Percentiles rank a stretch among this genome's conserved stretches.
Evolutionary conservation across 352 stramenopile genomes (phyloP).

Genomic region (Labyrinthula sp.): DNA sequence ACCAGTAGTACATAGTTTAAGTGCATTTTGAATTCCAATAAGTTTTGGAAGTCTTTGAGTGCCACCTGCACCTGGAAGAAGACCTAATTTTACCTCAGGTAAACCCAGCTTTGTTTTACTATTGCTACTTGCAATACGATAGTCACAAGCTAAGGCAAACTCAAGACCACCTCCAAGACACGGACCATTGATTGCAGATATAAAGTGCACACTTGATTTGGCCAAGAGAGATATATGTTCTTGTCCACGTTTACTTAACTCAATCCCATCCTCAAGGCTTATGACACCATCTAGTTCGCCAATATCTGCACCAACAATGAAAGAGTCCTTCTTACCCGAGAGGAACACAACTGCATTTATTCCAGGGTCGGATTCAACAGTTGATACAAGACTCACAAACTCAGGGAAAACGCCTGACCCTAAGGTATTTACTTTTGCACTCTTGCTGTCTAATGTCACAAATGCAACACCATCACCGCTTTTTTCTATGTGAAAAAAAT

Average conservation of each 20-base stretch:
- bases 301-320: slow-evolving; percentile 94
- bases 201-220: slow-evolving; percentile 65
- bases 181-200: slow-evolving; percentile 84
- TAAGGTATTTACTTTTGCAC: slow-evolving; percentile 37
- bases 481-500: too few relatives aligned
- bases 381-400: slow-evolving; percentile 37
- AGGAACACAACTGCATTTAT: slow-evolving; percentile 92
- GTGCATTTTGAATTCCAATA: slow-evolving; percentile 65
- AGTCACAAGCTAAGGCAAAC: slow-evolving; percentile 87
- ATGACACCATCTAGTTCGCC: slow-evolving; percentile 64
- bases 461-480: slow-evolving; percentile 16
- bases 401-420: slow-evolving; percentile 33
- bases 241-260: slow-evolving; percentile 68
- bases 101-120: slow-evolving; percentile 84
- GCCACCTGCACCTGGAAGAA: slow-evolving; percentile 87
- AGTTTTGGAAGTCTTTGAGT: slow-evolving; percentile 82
- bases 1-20: slow-evolving; percentile 92
- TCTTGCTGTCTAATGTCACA: slow-evolving; percentile 17
- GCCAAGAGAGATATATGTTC: slow-evolving; percentile 47
- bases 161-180: slow-evolving; percentile 86
- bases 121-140: slow-evolving; percentile 75
- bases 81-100: slow-evolving; percentile 84
- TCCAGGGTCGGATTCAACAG: slow-evolving; percentile 56
- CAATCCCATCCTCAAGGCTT: slow-evolving; percentile 67
- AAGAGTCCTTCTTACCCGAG: slow-evolving; percentile 82